These are phyloP conservation scores for Pistacia vera DNA, from an alignment of 345 rosid genomes.

Conservation along the genomic window DNA sequence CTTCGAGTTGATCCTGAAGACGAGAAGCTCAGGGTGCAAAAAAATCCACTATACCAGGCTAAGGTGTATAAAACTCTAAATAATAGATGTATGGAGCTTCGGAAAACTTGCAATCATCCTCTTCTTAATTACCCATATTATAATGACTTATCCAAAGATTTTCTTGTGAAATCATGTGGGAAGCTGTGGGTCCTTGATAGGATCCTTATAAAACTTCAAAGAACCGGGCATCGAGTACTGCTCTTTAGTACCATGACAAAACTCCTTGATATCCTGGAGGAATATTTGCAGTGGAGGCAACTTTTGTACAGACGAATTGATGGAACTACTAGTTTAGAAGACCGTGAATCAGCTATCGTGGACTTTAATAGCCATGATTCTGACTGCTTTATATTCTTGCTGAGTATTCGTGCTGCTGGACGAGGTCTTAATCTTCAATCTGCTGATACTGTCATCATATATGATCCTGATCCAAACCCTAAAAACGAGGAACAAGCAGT, in stretches of 20 bases:
- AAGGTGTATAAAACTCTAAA: slow-evolving; percentile 73
- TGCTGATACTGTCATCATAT: slow-evolving; percentile 97
- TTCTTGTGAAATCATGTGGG: slow-evolving; percentile 94
- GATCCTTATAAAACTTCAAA: slow-evolving; percentile 89
- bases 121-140: slow-evolving; percentile 94
- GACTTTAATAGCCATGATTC: slow-evolving; percentile 86
- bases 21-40: slow-evolving; percentile 72
- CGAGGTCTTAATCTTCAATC: slow-evolving; percentile 99
- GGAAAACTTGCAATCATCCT: slow-evolving; percentile 98
- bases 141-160: slow-evolving; percentile 85
- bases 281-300: slow-evolving; percentile 92
- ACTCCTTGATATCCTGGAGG: slow-evolving; percentile 97
- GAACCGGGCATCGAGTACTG: slow-evolving; percentile 93
- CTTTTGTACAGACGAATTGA: slow-evolving; percentile 94
- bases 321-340: slow-evolving; percentile 99
- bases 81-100: slow-evolving; percentile 99
- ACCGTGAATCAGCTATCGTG: slow-evolving; percentile 98
- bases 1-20: slow-evolving; percentile 97
- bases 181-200: slow-evolving; percentile 96
- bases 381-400: slow-evolving; percentile 94
- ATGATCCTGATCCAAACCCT: slow-evolving; percentile 99
- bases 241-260: slow-evolving; percentile 99
- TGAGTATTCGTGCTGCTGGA: slow-evolving; percentile 99
- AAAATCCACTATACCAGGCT: slow-evolving; percentile 78
- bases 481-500: slow-evolving; percentile 99